phyloP scores from a whole-genome alignment of 2,329 filamentous ascomycete genomes.

The Diplodia intermedia region DNA sequence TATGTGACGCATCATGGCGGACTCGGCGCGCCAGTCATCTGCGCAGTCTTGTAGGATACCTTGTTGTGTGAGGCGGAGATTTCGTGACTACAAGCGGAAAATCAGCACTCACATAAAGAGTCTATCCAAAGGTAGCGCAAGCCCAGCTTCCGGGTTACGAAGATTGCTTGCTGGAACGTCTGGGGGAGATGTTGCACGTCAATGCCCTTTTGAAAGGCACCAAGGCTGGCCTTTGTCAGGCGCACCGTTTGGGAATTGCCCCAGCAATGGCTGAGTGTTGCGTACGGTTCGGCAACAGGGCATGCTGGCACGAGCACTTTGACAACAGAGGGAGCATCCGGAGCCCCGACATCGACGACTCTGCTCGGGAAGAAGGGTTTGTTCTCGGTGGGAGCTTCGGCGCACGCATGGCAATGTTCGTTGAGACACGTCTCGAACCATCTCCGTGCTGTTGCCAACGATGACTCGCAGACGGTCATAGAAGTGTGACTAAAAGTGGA shows the following conservation, averaged over 20 bases:
- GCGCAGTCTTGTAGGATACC: conserved; percentile 34
- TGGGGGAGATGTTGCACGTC: conserved; percentile 36
- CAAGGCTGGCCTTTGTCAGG: conserved; percentile 20
- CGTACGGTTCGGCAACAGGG: background rate
- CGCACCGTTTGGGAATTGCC: conserved; percentile 9
- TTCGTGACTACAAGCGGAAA: too few relatives aligned
- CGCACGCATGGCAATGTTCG: background rate
- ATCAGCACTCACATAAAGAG: conserved; percentile 34
- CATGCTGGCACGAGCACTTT: background rate
- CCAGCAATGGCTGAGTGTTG: conserved; percentile 26
- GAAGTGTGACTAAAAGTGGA: background rate
- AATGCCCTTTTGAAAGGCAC: conserved; percentile 31
- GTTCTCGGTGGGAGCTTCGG: background rate
- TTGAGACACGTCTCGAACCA: background rate
- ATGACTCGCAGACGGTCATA: background rate
- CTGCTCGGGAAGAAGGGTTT: background rate
- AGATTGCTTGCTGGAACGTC: conserved; percentile 46
- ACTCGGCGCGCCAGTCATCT: conserved; percentile 33
- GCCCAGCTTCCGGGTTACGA: conserved; percentile 46
- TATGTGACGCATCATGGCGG: conserved; percentile 32
- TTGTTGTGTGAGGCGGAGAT: background rate
- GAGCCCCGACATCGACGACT: background rate
- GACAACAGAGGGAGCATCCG: background rate
- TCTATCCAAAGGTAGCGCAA: conserved; percentile 49
- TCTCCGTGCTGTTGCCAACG: background rate